Percentiles rank a stretch among this genome's conserved stretches.
phyloP scores from a whole-genome alignment of 768 basidiomycete species.

The Termitomyces sp. region DNA sequence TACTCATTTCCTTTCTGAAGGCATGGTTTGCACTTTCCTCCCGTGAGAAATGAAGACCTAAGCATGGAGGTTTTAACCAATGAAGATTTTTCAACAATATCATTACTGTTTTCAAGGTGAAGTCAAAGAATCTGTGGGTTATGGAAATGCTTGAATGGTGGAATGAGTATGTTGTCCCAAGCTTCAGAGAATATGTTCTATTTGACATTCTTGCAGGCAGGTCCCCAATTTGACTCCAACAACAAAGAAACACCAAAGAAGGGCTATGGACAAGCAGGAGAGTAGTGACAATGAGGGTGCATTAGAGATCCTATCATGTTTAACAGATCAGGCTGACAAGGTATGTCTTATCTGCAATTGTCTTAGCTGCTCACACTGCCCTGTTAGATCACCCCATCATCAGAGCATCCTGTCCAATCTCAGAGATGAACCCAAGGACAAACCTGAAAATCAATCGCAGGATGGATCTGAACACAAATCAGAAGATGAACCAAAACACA shows the following conservation, averaged over 20 bases:
- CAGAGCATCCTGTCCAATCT: too few relatives aligned
- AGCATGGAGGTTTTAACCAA: too few relatives aligned
- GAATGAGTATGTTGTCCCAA: neutral
- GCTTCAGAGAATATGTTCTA: neutral
- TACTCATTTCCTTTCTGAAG: neutral
- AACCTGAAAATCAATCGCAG: too few relatives aligned
- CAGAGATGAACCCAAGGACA: too few relatives aligned
- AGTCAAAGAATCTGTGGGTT: neutral
- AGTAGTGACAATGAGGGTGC: neutral
- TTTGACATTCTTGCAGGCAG: neutral
- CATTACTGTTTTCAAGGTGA: neutral
- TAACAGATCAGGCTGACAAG: neutral
- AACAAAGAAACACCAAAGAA: neutral
- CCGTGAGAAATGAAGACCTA: neutral
- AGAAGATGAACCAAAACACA: too few relatives aligned
- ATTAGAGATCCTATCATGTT: neutral
- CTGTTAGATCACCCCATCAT: too few relatives aligned
- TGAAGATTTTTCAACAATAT: neutral
- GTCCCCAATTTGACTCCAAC: neutral
- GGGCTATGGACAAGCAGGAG: neutral
- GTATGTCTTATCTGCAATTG: too few relatives aligned
- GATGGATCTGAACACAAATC: too few relatives aligned
- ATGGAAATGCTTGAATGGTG: neutral
- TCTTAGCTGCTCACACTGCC: too few relatives aligned
- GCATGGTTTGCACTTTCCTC: neutral